These are phyloP conservation scores for Corymbia calophylla DNA, from an alignment of 441 rosid genomes.

Conservation along the genomic window DNA sequence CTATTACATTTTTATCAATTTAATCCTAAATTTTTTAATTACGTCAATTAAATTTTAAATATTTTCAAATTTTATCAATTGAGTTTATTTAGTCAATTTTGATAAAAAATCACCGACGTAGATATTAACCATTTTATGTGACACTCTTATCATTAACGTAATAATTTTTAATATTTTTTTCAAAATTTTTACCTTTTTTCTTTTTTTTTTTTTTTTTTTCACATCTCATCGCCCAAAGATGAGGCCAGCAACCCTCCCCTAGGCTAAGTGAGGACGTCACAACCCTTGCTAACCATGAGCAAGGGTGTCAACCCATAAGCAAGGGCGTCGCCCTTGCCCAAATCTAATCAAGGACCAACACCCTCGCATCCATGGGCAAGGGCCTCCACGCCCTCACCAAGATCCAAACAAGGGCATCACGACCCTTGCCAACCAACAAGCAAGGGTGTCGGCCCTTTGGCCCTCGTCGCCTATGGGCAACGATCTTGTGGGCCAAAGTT, in stretches of 20 bases:
- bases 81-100: background rate
- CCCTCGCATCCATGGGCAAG: background rate
- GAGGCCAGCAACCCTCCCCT: background rate
- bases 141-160: too few species aligned
- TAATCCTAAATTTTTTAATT: fast-evolving
- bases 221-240: background rate
- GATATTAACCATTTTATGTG: too few species aligned
- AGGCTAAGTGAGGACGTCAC: background rate
- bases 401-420: fast-evolving
- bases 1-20: too few species aligned
- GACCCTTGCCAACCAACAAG: background rate
- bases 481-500: fast-evolving
- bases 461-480: background rate
- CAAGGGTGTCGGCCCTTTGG: too few species aligned
- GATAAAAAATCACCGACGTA: too few species aligned
- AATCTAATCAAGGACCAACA: background rate
- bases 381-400: background rate
- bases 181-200: too few species aligned
- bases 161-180: too few species aligned
- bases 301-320: background rate
- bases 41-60: too few species aligned
- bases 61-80: too few species aligned
- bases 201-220: too few species aligned
- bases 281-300: background rate
- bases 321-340: background rate